A percentile compares a stretch with the other conserved stretches of the same genome.
Conservation (phyloP, 2,329 filamentous ascomycete genomes). For the Bimuria novae-zelandiae region DNA sequence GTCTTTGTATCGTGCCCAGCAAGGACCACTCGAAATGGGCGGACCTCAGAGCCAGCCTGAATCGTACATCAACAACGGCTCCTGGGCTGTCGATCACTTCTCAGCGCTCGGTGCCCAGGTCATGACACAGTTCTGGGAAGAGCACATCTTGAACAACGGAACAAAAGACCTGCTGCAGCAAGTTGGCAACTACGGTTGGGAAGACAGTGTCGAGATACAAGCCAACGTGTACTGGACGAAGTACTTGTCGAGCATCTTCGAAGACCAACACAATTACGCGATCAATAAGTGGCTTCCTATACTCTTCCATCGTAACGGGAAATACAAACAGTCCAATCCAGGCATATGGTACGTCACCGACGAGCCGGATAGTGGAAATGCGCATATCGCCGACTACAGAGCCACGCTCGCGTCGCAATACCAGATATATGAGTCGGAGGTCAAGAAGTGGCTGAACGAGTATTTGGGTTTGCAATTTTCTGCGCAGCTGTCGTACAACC, state of each 20-base stretch:
- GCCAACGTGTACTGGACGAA: slow-evolving; percentile 32
- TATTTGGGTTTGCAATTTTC: slow-evolving; percentile 33
- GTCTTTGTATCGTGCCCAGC: slow-evolving; percentile 33
- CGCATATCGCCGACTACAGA: slow-evolving; percentile 33
- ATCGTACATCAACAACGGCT: slow-evolving; percentile 40
- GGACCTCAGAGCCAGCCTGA: slow-evolving; percentile 15
- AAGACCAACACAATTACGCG: slow-evolving; percentile 29
- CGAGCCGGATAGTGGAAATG: no score
- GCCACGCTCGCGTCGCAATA: slow-evolving; percentile 36
- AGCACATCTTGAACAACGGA: slow-evolving; percentile 32
- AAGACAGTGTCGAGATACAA: slow-evolving; percentile 41
- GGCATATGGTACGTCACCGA: slow-evolving; percentile 13
- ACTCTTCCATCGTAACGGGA: slow-evolving; percentile 23
- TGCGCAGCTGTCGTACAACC: slow-evolving; percentile 40
- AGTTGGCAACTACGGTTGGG: slow-evolving; percentile 44
- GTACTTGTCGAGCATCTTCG: slow-evolving; percentile 26
- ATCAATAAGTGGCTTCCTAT: slow-evolving; percentile 38
- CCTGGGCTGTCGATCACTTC: slow-evolving; percentile 42
- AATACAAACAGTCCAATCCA: slow-evolving; percentile 13
- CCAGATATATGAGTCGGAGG: slow-evolving; percentile 31
- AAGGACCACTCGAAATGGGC: slow-evolving; percentile 26
- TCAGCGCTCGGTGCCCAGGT: slow-evolving; percentile 34
- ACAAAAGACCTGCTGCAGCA: slow-evolving; percentile 11
- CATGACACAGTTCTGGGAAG: slow-evolving; percentile 44
- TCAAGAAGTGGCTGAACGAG: slow-evolving; percentile 30